Conservation (phyloP, 2,329 filamentous ascomycete species). For the Penicillium glabrum region DNA sequence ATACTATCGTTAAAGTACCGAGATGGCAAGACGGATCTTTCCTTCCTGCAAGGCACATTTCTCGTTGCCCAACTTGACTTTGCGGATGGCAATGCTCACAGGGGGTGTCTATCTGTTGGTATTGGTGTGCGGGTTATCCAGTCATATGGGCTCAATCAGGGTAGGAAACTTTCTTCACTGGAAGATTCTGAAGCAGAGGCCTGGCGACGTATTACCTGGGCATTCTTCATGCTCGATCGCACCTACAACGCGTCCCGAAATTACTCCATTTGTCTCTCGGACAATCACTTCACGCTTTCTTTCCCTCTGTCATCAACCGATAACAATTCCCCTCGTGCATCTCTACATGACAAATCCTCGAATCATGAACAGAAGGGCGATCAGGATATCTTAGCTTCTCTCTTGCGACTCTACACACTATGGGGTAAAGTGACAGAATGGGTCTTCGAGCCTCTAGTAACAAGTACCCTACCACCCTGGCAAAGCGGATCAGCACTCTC, state of each 20-base stretch:
- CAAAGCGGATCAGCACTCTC: slow-evolving; percentile 24
- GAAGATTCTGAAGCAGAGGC: slow-evolving; percentile 10
- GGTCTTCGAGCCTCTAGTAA: slow-evolving; percentile 21
- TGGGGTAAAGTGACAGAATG: slow-evolving; percentile 29
- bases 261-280: slow-evolving; percentile 24
- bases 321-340: background rate
- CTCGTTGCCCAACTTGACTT: slow-evolving; percentile 27
- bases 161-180: slow-evolving; percentile 6
- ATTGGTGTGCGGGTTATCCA: slow-evolving; percentile 24
- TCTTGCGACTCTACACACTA: slow-evolving; percentile 22
- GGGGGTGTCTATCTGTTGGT: slow-evolving; percentile 21
- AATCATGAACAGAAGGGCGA: slow-evolving; percentile 21
- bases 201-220: slow-evolving; percentile 23
- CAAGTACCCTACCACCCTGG: slow-evolving; percentile 20
- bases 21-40: slow-evolving; percentile 14
- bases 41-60: slow-evolving; percentile 25
- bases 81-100: slow-evolving; percentile 21
- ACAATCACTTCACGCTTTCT: slow-evolving; percentile 24
- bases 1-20: slow-evolving; percentile 19
- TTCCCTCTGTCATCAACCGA: slow-evolving; percentile 12
- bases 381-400: slow-evolving; percentile 21
- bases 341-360: slow-evolving; percentile 15
- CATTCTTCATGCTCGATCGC: slow-evolving; percentile 28
- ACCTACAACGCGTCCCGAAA: slow-evolving; percentile 25
- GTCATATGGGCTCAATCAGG: slow-evolving; percentile 20